Conservation (phyloP, 768 basidiomycete genomes). For the Mycena metata region DNA sequence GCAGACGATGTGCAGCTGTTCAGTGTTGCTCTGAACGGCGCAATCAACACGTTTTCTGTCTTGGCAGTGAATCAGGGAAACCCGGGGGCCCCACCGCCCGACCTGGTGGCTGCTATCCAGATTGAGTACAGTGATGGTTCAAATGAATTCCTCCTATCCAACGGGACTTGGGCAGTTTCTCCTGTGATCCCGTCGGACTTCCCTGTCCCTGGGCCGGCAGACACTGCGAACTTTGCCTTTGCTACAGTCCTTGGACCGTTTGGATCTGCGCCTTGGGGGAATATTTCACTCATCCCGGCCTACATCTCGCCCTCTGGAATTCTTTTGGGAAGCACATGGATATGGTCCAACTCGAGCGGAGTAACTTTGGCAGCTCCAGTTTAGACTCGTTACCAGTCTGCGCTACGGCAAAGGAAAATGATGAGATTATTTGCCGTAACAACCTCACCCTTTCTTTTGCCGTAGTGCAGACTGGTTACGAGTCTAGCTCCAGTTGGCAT, state of each 20-base stretch:
- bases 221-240: background rate
- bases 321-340: conserved; percentile 19
- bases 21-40: conserved; percentile 5
- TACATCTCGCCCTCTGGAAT: background rate
- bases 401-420: too few species aligned
- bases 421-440: too few species aligned
- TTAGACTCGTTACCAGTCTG: too few species aligned
- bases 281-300: background rate
- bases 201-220: background rate
- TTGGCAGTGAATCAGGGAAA: conserved; percentile 8
- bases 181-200: background rate
- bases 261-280: conserved; percentile 24
- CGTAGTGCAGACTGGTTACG: too few species aligned
- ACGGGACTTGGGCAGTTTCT: conserved; percentile 20
- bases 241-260: background rate
- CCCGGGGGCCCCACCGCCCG: conserved; percentile 3
- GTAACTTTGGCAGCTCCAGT: background rate
- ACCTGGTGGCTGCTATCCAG: conserved; percentile 20
- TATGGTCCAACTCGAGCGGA: conserved; percentile 19
- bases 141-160: conserved; percentile 1
- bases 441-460: too few species aligned
- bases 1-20: conserved; percentile 1
- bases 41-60: conserved; percentile 16
- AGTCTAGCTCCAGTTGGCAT: conserved; percentile 5
- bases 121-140: conserved; percentile 16